Conservation (phyloP, 2,329 filamentous ascomycete species). For the Trichoderma koningii region DNA sequence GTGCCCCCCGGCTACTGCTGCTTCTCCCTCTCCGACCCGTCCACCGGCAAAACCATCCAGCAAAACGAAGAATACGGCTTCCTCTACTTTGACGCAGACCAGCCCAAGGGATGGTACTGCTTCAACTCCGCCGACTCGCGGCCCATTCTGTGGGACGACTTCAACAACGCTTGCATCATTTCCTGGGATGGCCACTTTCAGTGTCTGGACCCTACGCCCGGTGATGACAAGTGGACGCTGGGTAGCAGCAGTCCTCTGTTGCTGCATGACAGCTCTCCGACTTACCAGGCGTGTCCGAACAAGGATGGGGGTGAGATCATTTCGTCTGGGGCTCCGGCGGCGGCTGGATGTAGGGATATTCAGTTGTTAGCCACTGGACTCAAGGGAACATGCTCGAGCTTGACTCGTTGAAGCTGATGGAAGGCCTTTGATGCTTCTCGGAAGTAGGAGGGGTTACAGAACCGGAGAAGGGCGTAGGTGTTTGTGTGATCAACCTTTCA, state of each 20-base stretch:
- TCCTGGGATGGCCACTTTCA: conserved; percentile 34
- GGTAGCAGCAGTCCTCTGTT: conserved; percentile 33
- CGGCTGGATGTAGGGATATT: conserved; percentile 33
- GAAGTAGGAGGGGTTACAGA: background rate
- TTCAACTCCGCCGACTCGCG: conserved; percentile 34
- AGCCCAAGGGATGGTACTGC: conserved; percentile 39
- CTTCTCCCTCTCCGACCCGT: conserved; percentile 38
- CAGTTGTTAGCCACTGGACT: conserved; percentile 35
- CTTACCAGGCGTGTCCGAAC: conserved; percentile 36
- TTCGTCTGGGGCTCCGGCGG: conserved; percentile 31
- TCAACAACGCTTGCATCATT: conserved; percentile 41
- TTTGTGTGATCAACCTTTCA: background rate
- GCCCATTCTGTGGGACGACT: conserved; percentile 36
- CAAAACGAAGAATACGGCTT: conserved; percentile 35
- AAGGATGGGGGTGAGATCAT: conserved; percentile 32
- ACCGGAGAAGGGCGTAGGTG: background rate
- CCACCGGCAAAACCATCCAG: conserved; percentile 33
- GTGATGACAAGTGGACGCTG: conserved; percentile 36
- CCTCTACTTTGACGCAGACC: conserved; percentile 34
- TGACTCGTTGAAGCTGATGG: background rate
- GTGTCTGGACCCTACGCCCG: conserved; percentile 40
- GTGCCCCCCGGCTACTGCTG: conserved; percentile 37
- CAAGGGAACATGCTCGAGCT: conserved; percentile 34
- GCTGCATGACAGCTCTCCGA: conserved; percentile 32
- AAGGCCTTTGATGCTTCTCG: background rate